Evolutionary conservation across 306 rosid genomes (phyloP), one percentile per base, ranked within the genome.

Genomic region (Cucumis cinereus): DNA sequence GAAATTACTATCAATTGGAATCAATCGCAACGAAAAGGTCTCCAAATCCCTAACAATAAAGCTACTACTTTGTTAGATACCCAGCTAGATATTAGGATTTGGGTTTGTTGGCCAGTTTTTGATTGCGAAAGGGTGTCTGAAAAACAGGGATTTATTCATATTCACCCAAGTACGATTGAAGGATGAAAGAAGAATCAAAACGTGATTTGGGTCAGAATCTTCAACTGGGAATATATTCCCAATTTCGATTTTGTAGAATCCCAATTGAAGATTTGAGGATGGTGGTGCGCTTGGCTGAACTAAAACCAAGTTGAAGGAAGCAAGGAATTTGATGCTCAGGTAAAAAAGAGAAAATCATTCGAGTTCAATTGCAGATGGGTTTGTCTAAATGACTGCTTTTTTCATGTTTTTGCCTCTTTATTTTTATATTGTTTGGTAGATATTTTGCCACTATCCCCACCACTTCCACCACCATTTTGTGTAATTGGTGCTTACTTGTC

Each of bases 261-360:
- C 23, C 0, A 71, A 49, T 7, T 71, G 15, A 26, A 71, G 75
- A 71, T 71, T 71, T 71, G 75, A 4, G 20, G 57, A 70, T 8
- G 24, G 17, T 56, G 23, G 45, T 26, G 14, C 13, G 7, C 74
- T 43, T 69, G 35, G 74, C 9, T 16, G 52, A 45, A 45, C 28
- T 67, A 1, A 45, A 45, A 70, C 56, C 22, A 70, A 70, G 40
- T 45, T 70, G 75, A 49, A 52, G 59, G 43, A 26, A 10, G 75
- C 36, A 17, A 26, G 75, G 75, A 71, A 71, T 71, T 71, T 17
- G 75, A 71, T 71, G 75, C 75, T 17, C 73, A 40, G 73, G 73
- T 67, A 40, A 67, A 67, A 67, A 12, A 10, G 6, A n/a, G 14
- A 10, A 4, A 64, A n/a, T 50, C 26, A n/a, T 43, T 68, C 55